A percentile compares a stretch with the other conserved stretches of the same genome.
phyloP scores from a whole-genome alignment of 345 rosid genomes.

The Pistacia vera region DNA sequence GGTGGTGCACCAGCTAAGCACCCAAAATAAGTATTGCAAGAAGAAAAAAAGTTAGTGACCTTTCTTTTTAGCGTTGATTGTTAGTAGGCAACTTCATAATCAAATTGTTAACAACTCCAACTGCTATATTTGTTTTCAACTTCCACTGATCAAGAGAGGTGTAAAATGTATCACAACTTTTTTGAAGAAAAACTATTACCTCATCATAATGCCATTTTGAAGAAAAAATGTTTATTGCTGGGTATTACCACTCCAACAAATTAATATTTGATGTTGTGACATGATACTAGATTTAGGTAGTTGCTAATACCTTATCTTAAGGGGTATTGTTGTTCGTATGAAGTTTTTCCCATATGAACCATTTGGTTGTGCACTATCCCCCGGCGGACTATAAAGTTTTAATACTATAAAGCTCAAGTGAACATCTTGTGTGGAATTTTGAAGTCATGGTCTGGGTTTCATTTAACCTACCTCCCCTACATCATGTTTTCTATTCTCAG shows the following conservation, averaged over 20 bases:
- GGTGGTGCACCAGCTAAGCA: not conserved
- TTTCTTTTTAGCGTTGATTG: no score
- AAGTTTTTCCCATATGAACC: not conserved
- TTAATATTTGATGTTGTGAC: not conserved
- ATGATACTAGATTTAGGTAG: not conserved
- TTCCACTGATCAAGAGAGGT: not conserved
- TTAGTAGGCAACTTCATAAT: no score
- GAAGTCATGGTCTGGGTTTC: not conserved
- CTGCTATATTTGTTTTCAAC: not conserved
- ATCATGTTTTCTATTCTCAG: no score
- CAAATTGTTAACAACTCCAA: not conserved
- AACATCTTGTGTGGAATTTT: not conserved
- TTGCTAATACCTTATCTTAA: not conserved
- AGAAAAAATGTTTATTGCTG: not conserved
- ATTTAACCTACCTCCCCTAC: no score
- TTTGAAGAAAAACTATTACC: no score
- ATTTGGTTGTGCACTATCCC: not conserved
- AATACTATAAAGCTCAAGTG: not conserved
- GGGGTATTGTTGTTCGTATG: not conserved
- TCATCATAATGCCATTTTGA: no score
- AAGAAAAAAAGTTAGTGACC: not conserved
- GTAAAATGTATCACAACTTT: not conserved
- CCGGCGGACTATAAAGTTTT: not conserved
- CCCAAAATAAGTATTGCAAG: not conserved
- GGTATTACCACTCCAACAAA: not conserved